Percentiles rank a stretch among this genome's conserved stretches.
These are phyloP conservation scores for Coemansia sp. DNA, from an alignment of 192 early-diverging fungal species.

Conservation along the genomic window DNA sequence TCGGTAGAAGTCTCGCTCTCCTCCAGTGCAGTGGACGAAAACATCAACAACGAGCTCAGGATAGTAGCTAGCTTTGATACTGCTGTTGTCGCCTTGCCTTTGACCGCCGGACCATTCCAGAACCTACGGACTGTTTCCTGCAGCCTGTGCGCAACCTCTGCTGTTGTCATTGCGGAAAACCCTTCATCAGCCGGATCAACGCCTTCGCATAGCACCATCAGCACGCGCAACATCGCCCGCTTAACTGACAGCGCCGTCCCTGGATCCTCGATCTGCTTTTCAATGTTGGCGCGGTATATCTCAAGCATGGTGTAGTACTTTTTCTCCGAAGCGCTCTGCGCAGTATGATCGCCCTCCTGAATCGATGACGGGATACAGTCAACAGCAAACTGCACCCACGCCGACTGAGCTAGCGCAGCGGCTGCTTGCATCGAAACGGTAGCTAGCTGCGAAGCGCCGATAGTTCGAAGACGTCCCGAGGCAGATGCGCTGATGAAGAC, in stretches of 20 bases:
- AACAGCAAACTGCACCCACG: conserved; percentile 21
- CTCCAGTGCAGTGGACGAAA: conserved; percentile 38
- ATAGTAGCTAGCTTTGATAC: conserved; percentile 25
- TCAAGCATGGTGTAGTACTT: conserved; percentile 29
- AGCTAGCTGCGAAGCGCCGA: conserved; percentile 16
- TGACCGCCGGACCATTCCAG: conserved; percentile 23
- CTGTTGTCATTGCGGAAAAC: conserved; percentile 52
- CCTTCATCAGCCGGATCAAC: conserved; percentile 27
- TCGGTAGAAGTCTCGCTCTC: conserved; percentile 49
- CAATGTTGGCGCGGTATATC: conserved; percentile 44
- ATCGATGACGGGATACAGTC: conserved; percentile 16
- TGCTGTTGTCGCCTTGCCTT: conserved; percentile 2
- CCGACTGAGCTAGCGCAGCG: conserved; percentile 29
- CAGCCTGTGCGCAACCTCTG: conserved; percentile 46
- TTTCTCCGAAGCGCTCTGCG: background rate
- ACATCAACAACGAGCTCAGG: conserved; percentile 42
- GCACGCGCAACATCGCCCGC: conserved; percentile 33
- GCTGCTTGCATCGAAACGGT: conserved; percentile 17
- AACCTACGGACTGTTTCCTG: conserved; percentile 25
- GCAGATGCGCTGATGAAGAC: conserved; percentile 36
- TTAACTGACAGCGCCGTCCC: conserved; percentile 25
- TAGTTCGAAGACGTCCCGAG: conserved; percentile 23
- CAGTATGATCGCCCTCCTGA: background rate
- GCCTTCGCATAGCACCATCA: conserved; percentile 46
- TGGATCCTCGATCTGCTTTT: conserved; percentile 26